Evolutionary conservation across 352 stramenopile genomes (phyloP), one percentile per base, ranked within the genome.

Genomic region (Pythium folliculosum): DNA sequence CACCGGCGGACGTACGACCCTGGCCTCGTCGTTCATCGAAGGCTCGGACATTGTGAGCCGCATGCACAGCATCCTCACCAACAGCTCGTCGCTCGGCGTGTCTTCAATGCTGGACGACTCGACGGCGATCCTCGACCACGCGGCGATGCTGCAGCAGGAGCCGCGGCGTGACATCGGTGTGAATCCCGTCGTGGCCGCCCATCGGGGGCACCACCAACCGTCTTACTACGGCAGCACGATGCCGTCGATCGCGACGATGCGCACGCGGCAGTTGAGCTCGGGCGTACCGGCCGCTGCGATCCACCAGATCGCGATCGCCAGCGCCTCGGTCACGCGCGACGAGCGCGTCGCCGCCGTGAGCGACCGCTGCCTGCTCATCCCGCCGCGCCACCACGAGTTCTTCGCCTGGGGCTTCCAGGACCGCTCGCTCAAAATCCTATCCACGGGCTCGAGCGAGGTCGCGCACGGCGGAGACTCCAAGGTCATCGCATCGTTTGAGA

Each of bases 341-440:
- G 82, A 88, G 60, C 72, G 72, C 17, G 65, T 81, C 4, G 77
- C 82, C 16, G 43, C 64, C 48, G 70, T 86, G 9, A 70, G 82
- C 4, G 65, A 77, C 4, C 75, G 82, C 6, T 88, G 80, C 43
- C 49, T 91, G 9, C 65, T 91, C 48, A 85, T 92, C 22, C 84
- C 84, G 8, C 81, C 84, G 3, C 72, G 74, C 1, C 77, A 91
- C 59, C 76, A 76, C 50, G 83, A 92, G 65, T 91, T 89, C 49
- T 64, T 91, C 9, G 79, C 84, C 2, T 92, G 84, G 84, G 80
- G 80, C 0, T 91, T 89, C 62, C 78, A 86, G 47, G 85, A 91
- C 37, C 76, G 77, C 0, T 82, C 80, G 17, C 71, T 92, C 47
- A 90, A 90, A 55, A 60, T 92, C 10, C 49, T 91, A 13, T 80